Percentiles rank a stretch among this genome's conserved stretches.
Conservation (phyloP, 768 basidiomycete genomes). For the Lactarius sanguifluus region DNA sequence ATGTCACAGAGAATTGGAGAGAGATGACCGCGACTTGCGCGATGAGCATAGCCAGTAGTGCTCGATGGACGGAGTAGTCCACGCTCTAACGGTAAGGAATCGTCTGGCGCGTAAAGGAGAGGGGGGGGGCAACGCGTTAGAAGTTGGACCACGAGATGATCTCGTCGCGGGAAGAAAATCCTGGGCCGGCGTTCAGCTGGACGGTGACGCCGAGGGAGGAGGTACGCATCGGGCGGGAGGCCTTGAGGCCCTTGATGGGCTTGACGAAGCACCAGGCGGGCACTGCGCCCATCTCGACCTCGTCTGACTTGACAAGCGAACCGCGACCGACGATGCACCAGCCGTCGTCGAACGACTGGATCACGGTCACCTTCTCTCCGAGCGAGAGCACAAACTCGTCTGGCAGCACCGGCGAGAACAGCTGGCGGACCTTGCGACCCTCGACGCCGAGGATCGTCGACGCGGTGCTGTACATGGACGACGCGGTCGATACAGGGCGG, state of each 20-base stretch:
- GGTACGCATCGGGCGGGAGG: conserved; percentile 64
- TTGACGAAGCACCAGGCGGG: conserved; percentile 78
- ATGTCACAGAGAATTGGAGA: neutral
- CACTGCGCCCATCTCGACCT: conserved; percentile 67
- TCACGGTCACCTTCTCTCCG: conserved; percentile 61
- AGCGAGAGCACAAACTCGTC: conserved; percentile 64
- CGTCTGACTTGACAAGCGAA: conserved; percentile 36
- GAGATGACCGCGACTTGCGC: conserved; percentile 9
- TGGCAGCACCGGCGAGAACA: conserved; percentile 67
- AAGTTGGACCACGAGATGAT: conserved; percentile 76
- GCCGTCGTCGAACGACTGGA: conserved; percentile 71
- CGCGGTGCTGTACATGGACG: conserved; percentile 18
- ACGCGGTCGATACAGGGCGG: conserved; percentile 26
- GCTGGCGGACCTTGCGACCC: conserved; percentile 57
- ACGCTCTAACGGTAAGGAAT: neutral
- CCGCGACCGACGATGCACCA: conserved; percentile 76
- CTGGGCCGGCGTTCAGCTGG: conserved; percentile 44
- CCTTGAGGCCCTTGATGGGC: conserved; percentile 55
- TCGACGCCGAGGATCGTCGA: conserved; percentile 29
- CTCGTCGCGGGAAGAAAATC: conserved; percentile 45
- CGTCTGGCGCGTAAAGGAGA: too few species aligned
- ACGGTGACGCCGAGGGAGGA: conserved; percentile 65
- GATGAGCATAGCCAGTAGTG: neutral
- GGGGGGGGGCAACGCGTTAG: conserved; percentile 21
- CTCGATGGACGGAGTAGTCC: neutral